Base-by-base conservation (phyloP, 1,139 yeast genomes). In the Debaryomyces subglobosus region DNA sequence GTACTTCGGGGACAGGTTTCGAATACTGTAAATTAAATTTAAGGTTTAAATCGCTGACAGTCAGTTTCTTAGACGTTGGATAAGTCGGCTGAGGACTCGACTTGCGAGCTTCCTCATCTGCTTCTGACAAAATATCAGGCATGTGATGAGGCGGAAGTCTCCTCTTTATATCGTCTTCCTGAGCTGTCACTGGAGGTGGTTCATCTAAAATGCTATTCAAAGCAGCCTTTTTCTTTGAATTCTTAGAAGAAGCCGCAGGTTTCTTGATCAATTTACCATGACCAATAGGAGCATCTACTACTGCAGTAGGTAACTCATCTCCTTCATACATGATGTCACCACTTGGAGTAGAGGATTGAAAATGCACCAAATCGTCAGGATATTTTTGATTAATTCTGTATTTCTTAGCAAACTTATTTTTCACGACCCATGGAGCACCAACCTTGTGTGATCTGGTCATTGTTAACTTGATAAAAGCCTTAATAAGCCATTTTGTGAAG, bases 401-500 rank as follows among this genome's bases (percentile, higher is more conserved):
- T 54, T 77, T 77, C 51, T 72, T 74, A 1, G 88, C 88, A 63
- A 82, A 90, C 56, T 85, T 84, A 30, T 82, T 84, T 63, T 87
- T 88, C n/a, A 94, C 96, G 16, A 94, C 85, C 98, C 98, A 94
- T 1, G 99, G 98, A 2, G 98, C 96, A 2, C 98, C 97, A 39
- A 86, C 78, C 74, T 88, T 88, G 50, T 86, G 80, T 4, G 94
- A 89, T 57, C 97, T 80, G 3, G 89, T 78, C 58, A 94, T 83
- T 5, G 96, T 84, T 58, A 91, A 79, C 61, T 92, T 92, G 60
- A 94, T 82, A 59, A 94, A 94, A 0, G 97, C 89, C 65, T 92
- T 87, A 37, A 94, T 86, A 50, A 89, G 78, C 81, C 94, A 86
- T 65, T 94, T 94, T 7, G 97, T 92, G 69, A 91, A 92, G 49